These are phyloP conservation scores for Kwoniella sp. DNA, from an alignment of 768 basidiomycete genomes.

Conservation along the genomic window DNA sequence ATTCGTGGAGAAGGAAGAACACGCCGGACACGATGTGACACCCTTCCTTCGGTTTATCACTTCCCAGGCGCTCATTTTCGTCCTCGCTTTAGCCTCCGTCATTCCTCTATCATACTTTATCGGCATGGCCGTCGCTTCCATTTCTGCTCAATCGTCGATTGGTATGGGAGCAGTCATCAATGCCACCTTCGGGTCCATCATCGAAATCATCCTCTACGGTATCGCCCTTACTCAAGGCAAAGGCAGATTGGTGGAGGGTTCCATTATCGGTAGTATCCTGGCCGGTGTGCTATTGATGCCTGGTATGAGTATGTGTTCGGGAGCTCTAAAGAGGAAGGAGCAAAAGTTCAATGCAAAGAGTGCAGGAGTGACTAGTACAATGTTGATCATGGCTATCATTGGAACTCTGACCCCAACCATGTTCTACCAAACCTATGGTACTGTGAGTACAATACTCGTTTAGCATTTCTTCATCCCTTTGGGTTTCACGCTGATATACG, in stretches of 20 bases:
- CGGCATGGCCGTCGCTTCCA: constrained; percentile 98
- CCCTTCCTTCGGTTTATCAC: constrained; percentile 70
- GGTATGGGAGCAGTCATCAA: constrained; percentile 99
- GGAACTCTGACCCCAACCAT: constrained; percentile 91
- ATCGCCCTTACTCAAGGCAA: constrained; percentile 89
- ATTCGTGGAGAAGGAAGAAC: constrained; percentile 65
- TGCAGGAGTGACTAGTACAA: constrained; percentile 97
- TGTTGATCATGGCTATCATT: constrained; percentile 99
- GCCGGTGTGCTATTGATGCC: constrained; percentile 98
- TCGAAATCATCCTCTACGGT: constrained; percentile 90
- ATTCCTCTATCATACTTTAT: constrained; percentile 99
- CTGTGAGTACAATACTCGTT: constrained; percentile 63
- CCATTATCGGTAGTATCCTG: constrained; percentile 89
- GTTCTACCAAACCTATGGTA: constrained; percentile 98
- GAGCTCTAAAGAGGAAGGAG: constrained; percentile 86
- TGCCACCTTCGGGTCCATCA: constrained; percentile 96
- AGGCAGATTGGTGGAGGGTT: constrained; percentile 92
- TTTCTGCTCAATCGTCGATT: constrained; percentile 96
- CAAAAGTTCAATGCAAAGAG: constrained; percentile 99
- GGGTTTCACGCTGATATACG: too few relatives aligned
- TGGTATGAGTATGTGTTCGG: constrained; percentile 90
- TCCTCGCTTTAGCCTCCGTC: constrained; percentile 80
- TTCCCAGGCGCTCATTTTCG: constrained; percentile 76
- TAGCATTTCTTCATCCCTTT: too few relatives aligned
- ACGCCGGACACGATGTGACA: constrained; percentile 64